phyloP scores from a whole-genome alignment of 257 asterid species.

The Eucommia ulmoides region DNA sequence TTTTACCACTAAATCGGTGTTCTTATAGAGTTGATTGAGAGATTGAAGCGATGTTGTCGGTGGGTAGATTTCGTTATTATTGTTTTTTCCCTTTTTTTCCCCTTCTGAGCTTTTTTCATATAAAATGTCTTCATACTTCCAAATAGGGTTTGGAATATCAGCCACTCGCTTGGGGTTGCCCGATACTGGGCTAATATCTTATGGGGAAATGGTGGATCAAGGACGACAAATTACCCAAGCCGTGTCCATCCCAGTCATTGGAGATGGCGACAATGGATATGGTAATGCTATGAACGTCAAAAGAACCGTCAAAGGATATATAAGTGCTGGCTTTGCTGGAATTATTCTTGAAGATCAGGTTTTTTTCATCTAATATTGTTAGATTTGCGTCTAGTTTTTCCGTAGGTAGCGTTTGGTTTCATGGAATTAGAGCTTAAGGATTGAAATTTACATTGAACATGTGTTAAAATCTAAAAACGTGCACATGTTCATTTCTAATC shows the following conservation, averaged over 20 bases:
- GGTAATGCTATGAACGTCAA: constrained; percentile 94
- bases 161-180: constrained; percentile 85
- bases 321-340: constrained; percentile 87
- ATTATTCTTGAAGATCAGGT: constrained; percentile 96
- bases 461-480: no score
- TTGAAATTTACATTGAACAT: no score
- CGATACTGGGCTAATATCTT: constrained; percentile 82
- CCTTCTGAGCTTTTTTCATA: background rate
- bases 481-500: no score
- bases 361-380: no score
- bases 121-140: constrained; percentile 1
- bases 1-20: no score
- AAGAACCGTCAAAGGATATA: constrained; percentile 81
- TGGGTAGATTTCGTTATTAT: background rate
- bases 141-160: constrained; percentile 89
- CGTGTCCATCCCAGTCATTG: constrained; percentile 76
- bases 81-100: background rate
- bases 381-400: no score
- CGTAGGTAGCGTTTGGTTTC: no score
- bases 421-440: no score
- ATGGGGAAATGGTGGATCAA: constrained; percentile 90
- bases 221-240: constrained; percentile 72
- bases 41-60: no score
- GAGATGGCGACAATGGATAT: constrained; percentile 94
- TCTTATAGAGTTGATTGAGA: no score